Evolutionary conservation across 1,284 basidiomycete species (phyloP).

Genomic region (Laetiporus sulphureus): DNA sequence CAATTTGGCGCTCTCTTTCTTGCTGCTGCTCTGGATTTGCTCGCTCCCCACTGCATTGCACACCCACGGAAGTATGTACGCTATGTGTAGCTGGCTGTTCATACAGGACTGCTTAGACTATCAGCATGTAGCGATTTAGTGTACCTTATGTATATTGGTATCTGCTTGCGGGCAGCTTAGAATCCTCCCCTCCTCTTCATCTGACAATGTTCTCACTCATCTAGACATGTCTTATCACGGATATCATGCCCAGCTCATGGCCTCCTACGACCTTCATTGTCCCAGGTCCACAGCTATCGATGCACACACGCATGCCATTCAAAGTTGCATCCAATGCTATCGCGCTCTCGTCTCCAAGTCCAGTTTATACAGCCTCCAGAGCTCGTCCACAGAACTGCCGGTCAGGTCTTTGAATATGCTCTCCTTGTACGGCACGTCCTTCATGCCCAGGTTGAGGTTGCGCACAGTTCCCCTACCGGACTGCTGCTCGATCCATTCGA

Average conservation of each 20-base stretch:
- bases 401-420: conserved; percentile 46
- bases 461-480: conserved; percentile 47
- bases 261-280: too few species aligned
- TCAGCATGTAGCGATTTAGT: conserved; percentile 12
- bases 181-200: neutral
- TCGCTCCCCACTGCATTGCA: too few species aligned
- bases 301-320: too few species aligned
- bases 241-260: too few species aligned
- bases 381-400: conserved; percentile 40
- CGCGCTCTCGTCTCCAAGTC: conserved; percentile 18
- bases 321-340: too few species aligned
- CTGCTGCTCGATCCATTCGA: conserved; percentile 59
- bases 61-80: too few species aligned
- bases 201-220: neutral
- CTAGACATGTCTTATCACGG: too few species aligned
- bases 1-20: too few species aligned
- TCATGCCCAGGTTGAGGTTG: conserved; percentile 49
- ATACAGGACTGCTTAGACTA: conserved; percentile 4
- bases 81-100: conserved; percentile 9
- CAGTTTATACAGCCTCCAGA: conserved; percentile 51
- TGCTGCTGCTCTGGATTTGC: too few species aligned
- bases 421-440: conserved; percentile 40
- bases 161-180: conserved; percentile 1
- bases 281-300: too few species aligned
- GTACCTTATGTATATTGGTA: conserved; percentile 12